phyloP scores from a whole-genome alignment of 805 yeast genomes.

The Myxozyma kluyveri region DNA sequence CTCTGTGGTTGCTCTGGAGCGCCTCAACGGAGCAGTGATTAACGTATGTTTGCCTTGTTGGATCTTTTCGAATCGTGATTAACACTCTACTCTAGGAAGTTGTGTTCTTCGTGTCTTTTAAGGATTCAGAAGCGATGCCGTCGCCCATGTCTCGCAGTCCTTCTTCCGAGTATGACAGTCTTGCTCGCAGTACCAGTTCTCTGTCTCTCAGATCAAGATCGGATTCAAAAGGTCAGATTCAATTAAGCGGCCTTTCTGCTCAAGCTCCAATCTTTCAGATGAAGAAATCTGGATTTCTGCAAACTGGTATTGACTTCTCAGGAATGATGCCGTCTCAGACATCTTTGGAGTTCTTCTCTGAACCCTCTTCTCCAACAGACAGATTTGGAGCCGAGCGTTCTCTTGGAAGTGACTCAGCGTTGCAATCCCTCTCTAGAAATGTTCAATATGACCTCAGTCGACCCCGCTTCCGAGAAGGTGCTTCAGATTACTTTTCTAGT shows the following conservation, averaged over 20 bases:
- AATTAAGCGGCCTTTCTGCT: constrained; percentile 11
- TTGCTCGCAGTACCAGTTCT: background rate
- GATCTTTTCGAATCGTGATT: background rate
- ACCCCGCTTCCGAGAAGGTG: constrained; percentile 4
- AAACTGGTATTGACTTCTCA: background rate
- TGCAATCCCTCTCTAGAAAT: background rate
- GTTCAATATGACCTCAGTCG: background rate
- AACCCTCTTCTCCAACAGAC: too few species aligned
- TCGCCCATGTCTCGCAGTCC: background rate
- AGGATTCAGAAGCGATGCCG: background rate
- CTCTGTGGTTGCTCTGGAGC: constrained; percentile 36
- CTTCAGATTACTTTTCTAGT: background rate
- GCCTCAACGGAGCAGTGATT: constrained; percentile 32
- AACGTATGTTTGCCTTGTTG: constrained; percentile 19
- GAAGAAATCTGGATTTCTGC: background rate
- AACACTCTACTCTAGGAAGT: constrained; percentile 11
- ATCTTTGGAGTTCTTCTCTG: constrained; percentile 11
- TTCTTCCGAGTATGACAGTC: too few species aligned
- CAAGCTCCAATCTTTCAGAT: constrained; percentile 23
- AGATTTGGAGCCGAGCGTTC: background rate
- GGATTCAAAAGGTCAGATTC: background rate
- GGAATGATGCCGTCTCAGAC: background rate
- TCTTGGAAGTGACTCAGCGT: background rate
- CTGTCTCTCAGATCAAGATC: background rate
- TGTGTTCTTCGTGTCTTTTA: constrained; percentile 16